Evolutionary conservation across 345 rosid genomes (phyloP), one percentile per base, ranked within the genome.

Genomic region (Brassica juncea): DNA sequence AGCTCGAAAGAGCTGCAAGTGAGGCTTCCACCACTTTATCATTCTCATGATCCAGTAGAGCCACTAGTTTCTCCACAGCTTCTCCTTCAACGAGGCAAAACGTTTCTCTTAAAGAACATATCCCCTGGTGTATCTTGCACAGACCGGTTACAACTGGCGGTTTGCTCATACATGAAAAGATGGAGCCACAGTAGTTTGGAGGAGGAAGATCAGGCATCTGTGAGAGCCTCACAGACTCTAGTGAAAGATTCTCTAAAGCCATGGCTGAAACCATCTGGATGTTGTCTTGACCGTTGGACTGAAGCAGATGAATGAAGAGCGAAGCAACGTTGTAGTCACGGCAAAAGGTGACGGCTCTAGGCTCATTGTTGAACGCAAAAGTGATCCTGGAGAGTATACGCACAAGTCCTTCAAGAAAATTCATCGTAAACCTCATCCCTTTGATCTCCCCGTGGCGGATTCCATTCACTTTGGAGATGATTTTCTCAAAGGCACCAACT

Each of bases 161-260:
- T 75, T 75, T 88, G 84, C 88, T 85, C 65, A 91, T 78, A 75
- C 97, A 94, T 15, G 99, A 81, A 82, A 92, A 91, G 81, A 92
- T 77, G n/a, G 90, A 66, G 37, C 83, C 88, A 77, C 94, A 94
- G 72, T 83, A 71, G 21, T 80, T 79, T 0, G 91, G 89, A 4
- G 85, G 60, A 34, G 96, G 98, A 82, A 87, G 75, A 68, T 95
- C 94, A 0, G 97, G 97, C 68, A 89, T 70, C 75, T 23, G 89
- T 1, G 96, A 91, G 77, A 89, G 86, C 72, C 86, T 85, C 76
- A 82, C 85, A 47, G 98, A 86, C 83, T 91, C 92, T 44, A 82
- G 89, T 5, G 97, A 90, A 23, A 95, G 83, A 78, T 95, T 95
- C 90, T 95, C 99, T 80, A 95, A 75, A 52, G 98, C 98, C 75